Evolutionary conservation across 148 eudicot species (phyloP), one percentile per base, ranked within the genome.

Genomic region (Gaultheria prostrata): DNA sequence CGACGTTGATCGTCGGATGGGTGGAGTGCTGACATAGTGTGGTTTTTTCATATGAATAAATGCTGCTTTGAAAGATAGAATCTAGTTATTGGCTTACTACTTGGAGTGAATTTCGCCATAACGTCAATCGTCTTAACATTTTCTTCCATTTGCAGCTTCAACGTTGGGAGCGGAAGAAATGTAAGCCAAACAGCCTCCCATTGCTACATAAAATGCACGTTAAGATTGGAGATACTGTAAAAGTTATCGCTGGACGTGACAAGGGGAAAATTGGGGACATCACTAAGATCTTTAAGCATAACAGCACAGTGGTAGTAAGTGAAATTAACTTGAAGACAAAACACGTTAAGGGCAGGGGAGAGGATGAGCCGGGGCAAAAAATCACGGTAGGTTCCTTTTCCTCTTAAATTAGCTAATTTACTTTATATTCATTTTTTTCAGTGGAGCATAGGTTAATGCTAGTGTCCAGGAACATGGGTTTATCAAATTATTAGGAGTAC

Each of bases 181-280:
- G 98, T 86, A 96, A 96, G 89, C 95, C 99, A 82, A 96, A 96
- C 92, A 92, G 99, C 82, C 94, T 94, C 24, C 99, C 99, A 1
- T 50, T 88, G 73, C 78, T 96, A 80, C 97, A 96, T 59, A 94
- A 96, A 80, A 96, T 96, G 97, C 99, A 96, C 70, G 99, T 96
- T 72, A 94, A 89, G 89, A 35, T 96, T 67, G 99, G 99, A 28
- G 99, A 96, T 84, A 94, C 98, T 0, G 98, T 96, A 26, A 96
- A 96, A 91, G 93, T 96, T 28, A 96, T 96, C 84, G 86, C 99
- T 8, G 98, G 99, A 71, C 89, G 87, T 26, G 99, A 96, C 46
- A 96, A 90, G 89, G 99, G 98, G 43, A 94, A 93, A 87, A 79
- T 91, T 84, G 98, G 99, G 59, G 99, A 96, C 89, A 81, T 96